Conservation (phyloP, 352 stramenopile species). For the Phytophthora pistaciae region DNA sequence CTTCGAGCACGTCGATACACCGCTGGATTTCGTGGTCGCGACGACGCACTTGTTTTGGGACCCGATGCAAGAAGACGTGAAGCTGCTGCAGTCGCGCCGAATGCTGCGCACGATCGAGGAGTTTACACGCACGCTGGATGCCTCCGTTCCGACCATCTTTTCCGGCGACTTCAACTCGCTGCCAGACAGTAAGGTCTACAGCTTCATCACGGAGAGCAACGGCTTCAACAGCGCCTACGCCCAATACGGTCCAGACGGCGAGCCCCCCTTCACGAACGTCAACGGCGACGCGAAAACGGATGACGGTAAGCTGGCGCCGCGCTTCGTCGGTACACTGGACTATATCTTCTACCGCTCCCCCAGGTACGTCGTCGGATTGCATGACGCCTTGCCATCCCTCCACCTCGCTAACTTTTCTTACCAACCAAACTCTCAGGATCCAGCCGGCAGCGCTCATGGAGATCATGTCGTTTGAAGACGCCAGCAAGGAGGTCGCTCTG, state of each 20-base stretch:
- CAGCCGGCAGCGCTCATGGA: conserved; percentile 66
- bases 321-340: conserved; percentile 83
- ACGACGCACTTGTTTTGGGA: conserved; percentile 91
- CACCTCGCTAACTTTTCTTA: neutral
- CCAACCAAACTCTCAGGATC: conserved; percentile 29
- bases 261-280: conserved; percentile 83
- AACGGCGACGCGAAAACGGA: conserved; percentile 57
- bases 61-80: conserved; percentile 84
- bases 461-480: conserved; percentile 71
- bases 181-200: conserved; percentile 78
- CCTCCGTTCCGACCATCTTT: conserved; percentile 54
- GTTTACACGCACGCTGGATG: conserved; percentile 38
- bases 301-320: conserved; percentile 46
- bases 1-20: conserved; percentile 52
- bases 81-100: conserved; percentile 74
- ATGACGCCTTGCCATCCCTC: neutral
- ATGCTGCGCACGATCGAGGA: conserved; percentile 55
- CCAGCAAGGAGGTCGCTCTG: conserved; percentile 66
- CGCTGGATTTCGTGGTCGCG: conserved; percentile 65
- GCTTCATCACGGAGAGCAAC: conserved; percentile 52
- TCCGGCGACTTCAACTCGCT: conserved; percentile 88
- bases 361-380: conserved; percentile 32
- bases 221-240: conserved; percentile 69
- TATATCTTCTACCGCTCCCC: conserved; percentile 83
- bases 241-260: conserved; percentile 46